Base-by-base conservation (phyloP, 2,329 filamentous ascomycete genomes). In the Ophidiomyces ophidiicola region DNA sequence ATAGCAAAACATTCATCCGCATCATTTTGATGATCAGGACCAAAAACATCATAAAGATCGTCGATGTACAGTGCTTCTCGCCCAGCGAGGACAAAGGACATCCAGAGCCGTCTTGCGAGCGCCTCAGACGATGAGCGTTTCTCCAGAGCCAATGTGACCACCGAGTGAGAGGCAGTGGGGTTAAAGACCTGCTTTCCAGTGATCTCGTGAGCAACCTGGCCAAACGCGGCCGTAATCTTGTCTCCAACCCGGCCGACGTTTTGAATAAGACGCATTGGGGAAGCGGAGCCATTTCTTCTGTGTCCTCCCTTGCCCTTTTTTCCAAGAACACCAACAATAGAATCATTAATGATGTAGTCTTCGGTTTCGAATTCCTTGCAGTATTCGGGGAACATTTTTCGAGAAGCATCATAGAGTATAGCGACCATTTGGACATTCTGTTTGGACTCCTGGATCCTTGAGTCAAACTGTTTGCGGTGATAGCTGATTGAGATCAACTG, bases 131-230 rank as follows among this genome's bases (percentile, higher is more conserved):
- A 82, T 44, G 72, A 71, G 30, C 74, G 77, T 63, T 85, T 88
- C 60, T 94, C 87, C 21, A 96, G 69, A 6, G 88, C 90, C 56
- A 92, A 78, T 8, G 92, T 70, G 4, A 96, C 85, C 34, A 96
- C 76, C 0, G 85, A 90, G 57, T 94, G 87, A 1, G 87, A 79
- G 4, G 86, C 82, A 53, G 83, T 88, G 10, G 85, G 80, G 60
- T 94, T 94, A 66, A 96, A 93, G 15, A 94, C 81, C 53, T 94
- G 78, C 64, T 92, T 93, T 48, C 90, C 90, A 0, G 90, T 94
- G 44, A 98, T 87, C 53, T 96, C 90, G 2, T 84, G 83, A 1
- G 90, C 88, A 36, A 96, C 76, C 52, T 93, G 90, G 17, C 90
- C 90, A 58, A 96, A 92, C 0, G 80, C 82, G 1, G 85, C 87